These are phyloP conservation scores for Pelagomonas calceolata DNA, from an alignment of 108 stramenopile species.

Conservation along the genomic window DNA sequence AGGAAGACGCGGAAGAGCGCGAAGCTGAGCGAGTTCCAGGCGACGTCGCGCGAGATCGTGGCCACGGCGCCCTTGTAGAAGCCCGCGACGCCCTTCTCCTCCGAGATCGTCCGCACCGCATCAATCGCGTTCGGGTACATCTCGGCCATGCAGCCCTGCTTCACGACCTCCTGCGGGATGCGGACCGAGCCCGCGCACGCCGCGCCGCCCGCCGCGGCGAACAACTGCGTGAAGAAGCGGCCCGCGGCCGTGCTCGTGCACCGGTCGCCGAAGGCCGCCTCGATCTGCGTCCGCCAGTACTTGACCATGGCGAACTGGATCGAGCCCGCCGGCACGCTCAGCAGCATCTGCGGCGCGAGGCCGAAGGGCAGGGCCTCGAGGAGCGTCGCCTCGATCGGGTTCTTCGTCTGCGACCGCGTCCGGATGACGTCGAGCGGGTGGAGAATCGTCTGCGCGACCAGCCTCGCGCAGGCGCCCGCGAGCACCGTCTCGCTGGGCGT, in stretches of 20 bases:
- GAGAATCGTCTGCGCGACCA: not conserved
- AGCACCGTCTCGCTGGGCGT: no score
- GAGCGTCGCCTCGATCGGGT: not conserved
- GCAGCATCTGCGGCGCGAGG: not conserved
- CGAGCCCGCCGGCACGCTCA: not conserved
- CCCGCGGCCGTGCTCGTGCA: no score
- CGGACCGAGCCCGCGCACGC: not conserved
- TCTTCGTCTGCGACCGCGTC: not conserved
- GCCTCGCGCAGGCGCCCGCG: not conserved
- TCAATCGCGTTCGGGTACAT: not conserved
- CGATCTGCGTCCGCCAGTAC: not conserved
- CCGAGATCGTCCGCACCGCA: not conserved
- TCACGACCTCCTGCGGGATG: not conserved
- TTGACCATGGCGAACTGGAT: not conserved
- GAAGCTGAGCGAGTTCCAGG: not conserved
- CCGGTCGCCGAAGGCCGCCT: no score
- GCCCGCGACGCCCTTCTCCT: not conserved
- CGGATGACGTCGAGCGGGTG: not conserved
- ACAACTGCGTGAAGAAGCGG: not conserved
- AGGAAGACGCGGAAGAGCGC: not conserved
- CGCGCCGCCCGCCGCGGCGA: not conserved
- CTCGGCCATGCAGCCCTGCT: not conserved
- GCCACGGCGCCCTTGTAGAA: not conserved
- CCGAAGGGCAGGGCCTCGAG: not conserved
- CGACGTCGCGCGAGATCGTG: not conserved